Evolutionary conservation across 2,329 filamentous ascomycete genomes (phyloP).

Genomic region (Bipolaris cookei): DNA sequence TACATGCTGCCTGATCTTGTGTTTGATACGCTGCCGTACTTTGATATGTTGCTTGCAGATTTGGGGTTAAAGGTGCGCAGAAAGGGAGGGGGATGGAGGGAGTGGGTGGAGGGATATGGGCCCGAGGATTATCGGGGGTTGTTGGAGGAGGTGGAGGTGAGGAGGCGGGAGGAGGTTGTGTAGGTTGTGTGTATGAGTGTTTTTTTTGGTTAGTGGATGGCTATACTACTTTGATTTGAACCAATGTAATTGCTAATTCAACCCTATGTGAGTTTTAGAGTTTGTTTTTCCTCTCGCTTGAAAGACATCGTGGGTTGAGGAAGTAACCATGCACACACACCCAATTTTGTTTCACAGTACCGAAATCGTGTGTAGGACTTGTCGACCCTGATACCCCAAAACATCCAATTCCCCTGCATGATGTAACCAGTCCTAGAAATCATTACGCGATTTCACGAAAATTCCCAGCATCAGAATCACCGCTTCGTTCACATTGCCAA

Average conservation of each 20-base stretch:
- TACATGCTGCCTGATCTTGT: conserved; percentile 63
- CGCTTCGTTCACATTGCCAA: neutral
- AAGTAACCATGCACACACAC: no score
- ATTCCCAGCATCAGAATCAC: neutral
- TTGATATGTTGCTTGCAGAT: conserved; percentile 36
- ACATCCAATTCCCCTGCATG: neutral
- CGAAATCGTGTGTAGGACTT: no score
- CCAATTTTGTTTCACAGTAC: no score
- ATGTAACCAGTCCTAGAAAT: neutral
- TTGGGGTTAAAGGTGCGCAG: conserved; percentile 27
- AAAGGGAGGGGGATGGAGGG: conserved; percentile 28
- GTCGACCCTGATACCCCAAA: no score
- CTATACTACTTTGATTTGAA: no score
- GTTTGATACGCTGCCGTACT: conserved; percentile 41
- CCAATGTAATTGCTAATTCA: no score
- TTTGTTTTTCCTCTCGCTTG: no score
- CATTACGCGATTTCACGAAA: neutral
- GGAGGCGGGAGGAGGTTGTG: conserved; percentile 2
- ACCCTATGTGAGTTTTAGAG: no score
- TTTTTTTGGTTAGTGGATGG: neutral
- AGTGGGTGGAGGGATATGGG: conserved; percentile 40
- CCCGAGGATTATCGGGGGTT: conserved; percentile 64
- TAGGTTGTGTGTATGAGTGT: neutral
- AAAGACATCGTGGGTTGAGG: no score
- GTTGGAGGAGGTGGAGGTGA: conserved; percentile 59